phyloP scores from a whole-genome alignment of 176 grass and related monocot genomes.

The Themeda triandra region DNA sequence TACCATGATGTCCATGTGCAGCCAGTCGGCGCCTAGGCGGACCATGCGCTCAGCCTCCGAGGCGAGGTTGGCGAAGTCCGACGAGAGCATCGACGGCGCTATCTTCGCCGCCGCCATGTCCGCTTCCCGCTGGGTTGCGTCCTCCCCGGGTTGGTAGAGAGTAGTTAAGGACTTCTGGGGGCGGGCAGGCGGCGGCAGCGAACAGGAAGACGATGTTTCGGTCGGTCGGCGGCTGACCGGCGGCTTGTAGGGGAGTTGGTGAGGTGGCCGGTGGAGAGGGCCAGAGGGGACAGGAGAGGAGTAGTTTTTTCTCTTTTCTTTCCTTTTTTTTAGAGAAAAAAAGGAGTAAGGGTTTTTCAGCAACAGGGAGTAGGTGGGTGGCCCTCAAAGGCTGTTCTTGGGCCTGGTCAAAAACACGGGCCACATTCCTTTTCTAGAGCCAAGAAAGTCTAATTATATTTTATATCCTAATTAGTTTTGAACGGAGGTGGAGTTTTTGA shows the following conservation, averaged over 20 bases:
- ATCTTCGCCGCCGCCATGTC: conserved; percentile 52
- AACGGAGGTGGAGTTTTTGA: too few relatives aligned
- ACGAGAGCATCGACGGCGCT: conserved; percentile 91
- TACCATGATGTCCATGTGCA: conserved; percentile 99
- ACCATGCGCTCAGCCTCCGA: conserved; percentile 76
- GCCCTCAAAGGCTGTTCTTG: neutral
- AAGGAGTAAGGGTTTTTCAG: too few relatives aligned
- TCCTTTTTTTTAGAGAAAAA: too few relatives aligned
- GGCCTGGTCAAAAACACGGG: neutral
- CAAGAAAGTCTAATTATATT: too few relatives aligned
- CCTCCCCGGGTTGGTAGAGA: neutral
- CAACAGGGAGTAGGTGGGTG: neutral
- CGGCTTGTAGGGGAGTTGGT: neutral
- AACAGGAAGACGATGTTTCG: neutral
- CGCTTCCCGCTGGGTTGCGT: neutral
- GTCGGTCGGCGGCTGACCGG: neutral
- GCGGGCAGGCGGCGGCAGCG: neutral
- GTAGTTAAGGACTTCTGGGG: neutral
- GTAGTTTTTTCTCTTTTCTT: too few relatives aligned
- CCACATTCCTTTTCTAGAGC: too few relatives aligned
- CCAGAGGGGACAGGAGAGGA: too few relatives aligned
- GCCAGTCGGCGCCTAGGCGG: conserved; percentile 92
- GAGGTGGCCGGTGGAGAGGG: neutral
- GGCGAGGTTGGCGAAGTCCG: conserved; percentile 79
- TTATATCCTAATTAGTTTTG: too few relatives aligned